Conservation (phyloP, 495 filamentous ascomycete species). For the Corynascus novoguineensis region DNA sequence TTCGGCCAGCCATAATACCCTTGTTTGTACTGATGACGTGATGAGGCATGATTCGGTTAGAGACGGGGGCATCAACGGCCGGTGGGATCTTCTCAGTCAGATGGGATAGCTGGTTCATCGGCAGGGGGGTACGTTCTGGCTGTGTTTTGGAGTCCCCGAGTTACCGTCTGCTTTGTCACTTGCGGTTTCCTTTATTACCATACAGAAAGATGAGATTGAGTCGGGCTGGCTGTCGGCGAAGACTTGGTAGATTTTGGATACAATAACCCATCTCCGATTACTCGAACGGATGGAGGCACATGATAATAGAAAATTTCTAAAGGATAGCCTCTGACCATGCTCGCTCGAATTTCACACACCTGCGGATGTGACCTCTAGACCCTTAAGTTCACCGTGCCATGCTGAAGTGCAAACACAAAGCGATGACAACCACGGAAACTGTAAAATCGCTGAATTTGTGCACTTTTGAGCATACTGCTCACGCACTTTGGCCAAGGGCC, state of each 20-base stretch:
- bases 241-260: too few relatives aligned
- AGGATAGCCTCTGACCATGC: too few relatives aligned
- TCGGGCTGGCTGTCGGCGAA: background rate
- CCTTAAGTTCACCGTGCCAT: too few relatives aligned
- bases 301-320: too few relatives aligned
- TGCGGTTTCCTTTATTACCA: background rate
- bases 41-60: slow-evolving; percentile 9
- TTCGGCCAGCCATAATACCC: slow-evolving; percentile 5
- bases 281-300: too few relatives aligned
- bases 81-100: background rate
- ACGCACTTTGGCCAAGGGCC: background rate
- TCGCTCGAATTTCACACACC: too few relatives aligned
- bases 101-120: background rate
- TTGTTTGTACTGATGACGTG: slow-evolving; percentile 2
- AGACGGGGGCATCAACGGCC: background rate
- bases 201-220: background rate
- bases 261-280: too few relatives aligned
- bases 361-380: too few relatives aligned
- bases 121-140: background rate
- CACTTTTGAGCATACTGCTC: background rate
- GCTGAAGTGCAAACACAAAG: too few relatives aligned
- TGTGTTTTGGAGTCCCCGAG: slow-evolving; percentile 8
- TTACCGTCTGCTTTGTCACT: slow-evolving; percentile 9
- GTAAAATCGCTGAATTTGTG: background rate
- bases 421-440: background rate